phyloP scores from a whole-genome alignment of 2,329 filamentous ascomycete genomes.

The Stagonosporopsis rhizophila region DNA sequence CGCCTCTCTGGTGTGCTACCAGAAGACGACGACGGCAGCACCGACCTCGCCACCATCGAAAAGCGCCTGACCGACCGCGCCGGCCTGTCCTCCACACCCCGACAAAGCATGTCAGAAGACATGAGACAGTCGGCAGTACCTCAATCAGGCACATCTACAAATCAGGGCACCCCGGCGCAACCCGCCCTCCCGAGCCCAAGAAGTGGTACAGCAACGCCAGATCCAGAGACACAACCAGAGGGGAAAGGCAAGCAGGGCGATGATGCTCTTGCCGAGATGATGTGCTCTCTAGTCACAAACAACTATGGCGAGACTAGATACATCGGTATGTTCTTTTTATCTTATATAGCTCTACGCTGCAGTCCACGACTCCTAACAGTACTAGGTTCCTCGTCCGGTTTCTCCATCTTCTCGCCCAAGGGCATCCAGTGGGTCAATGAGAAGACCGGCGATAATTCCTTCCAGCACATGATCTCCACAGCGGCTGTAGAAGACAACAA shows the following conservation, averaged over 20 bases:
- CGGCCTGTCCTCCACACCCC: slow-evolving; percentile 31
- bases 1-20: slow-evolving; percentile 84
- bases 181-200: slow-evolving; percentile 58
- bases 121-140: slow-evolving; percentile 43
- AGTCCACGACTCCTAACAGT: not conserved
- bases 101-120: slow-evolving; percentile 41
- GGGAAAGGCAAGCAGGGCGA: slow-evolving; percentile 75
- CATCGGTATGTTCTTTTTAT: slow-evolving; percentile 84
- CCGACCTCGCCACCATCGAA: slow-evolving; percentile 87
- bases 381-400: slow-evolving; percentile 90
- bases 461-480: slow-evolving; percentile 95
- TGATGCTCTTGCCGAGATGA: slow-evolving; percentile 92
- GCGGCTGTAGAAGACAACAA: slow-evolving; percentile 87
- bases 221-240: slow-evolving; percentile 52
- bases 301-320: slow-evolving; percentile 94
- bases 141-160: slow-evolving; percentile 41
- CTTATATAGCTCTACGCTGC: too few species aligned
- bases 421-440: slow-evolving; percentile 98
- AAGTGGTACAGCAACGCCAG: slow-evolving; percentile 60
- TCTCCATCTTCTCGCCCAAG: slow-evolving; percentile 98
- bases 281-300: slow-evolving; percentile 97
- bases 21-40: slow-evolving; percentile 84
- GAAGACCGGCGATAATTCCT: slow-evolving; percentile 94
- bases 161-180: slow-evolving; percentile 52
- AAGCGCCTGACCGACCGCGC: slow-evolving; percentile 68